phyloP scores from a whole-genome alignment of 2,329 filamentous ascomycete species.

The Verticillium longisporum region DNA sequence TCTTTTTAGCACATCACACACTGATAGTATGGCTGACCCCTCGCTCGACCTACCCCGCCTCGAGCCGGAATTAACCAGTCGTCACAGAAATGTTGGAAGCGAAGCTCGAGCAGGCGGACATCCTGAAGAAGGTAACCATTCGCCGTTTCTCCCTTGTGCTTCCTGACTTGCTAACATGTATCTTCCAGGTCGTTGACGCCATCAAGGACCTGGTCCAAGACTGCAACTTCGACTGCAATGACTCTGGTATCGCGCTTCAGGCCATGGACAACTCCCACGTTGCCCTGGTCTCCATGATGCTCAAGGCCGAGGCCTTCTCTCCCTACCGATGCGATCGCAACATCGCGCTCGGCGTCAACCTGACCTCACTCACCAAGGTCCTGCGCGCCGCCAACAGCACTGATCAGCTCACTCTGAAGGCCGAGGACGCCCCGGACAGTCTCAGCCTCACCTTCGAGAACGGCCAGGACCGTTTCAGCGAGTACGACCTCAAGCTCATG shows the following conservation, averaged over 20 bases:
- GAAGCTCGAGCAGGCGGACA: constrained; percentile 85
- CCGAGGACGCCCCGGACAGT: constrained; percentile 91
- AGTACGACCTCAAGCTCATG: constrained; percentile 99
- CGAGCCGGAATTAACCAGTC: not conserved
- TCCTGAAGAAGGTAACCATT: constrained; percentile 78
- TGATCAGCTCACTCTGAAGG: constrained; percentile 93
- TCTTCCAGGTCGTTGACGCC: constrained; percentile 79
- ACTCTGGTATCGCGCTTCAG: constrained; percentile 94
- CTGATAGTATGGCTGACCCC: not conserved
- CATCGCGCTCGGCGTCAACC: constrained; percentile 95
- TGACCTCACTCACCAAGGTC: constrained; percentile 94
- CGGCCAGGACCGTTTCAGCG: constrained; percentile 84
- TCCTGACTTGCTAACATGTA: not conserved
- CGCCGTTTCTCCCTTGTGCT: not conserved
- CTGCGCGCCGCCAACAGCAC: constrained; percentile 90
- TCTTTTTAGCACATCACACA: not conserved
- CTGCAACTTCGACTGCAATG: constrained; percentile 99
- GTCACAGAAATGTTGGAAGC: constrained; percentile 77
- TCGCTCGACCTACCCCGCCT: not conserved
- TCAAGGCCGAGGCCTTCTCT: constrained; percentile 89
- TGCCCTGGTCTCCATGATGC: constrained; percentile 96
- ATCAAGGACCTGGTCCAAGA: constrained; percentile 99
- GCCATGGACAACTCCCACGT: constrained; percentile 99
- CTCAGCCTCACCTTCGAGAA: constrained; percentile 96
- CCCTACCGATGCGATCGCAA: constrained; percentile 98